A percentile compares a stretch with the other conserved stretches of the same genome.
These are phyloP conservation scores for Pyronema domesticum DNA, from an alignment of 495 filamentous ascomycete genomes.

Conservation along the genomic window DNA sequence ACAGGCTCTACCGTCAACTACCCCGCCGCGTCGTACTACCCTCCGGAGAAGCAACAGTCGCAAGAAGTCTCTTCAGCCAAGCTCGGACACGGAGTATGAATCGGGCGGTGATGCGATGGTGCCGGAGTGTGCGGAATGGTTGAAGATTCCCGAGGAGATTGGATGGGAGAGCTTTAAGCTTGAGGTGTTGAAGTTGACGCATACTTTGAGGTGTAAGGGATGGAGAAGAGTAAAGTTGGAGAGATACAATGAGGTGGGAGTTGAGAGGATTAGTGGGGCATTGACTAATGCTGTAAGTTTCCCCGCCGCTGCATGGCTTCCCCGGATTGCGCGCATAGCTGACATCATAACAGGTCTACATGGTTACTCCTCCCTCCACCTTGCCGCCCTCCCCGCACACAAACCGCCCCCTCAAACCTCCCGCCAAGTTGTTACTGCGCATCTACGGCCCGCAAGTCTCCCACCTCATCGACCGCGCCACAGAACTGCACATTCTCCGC, in stretches of 20 bases:
- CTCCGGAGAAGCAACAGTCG: background rate
- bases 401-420: background rate
- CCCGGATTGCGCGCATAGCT: background rate
- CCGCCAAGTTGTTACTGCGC: constrained; percentile 59
- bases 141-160: constrained; percentile 18
- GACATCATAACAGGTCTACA: constrained; percentile 35
- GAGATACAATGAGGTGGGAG: constrained; percentile 47
- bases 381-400: background rate
- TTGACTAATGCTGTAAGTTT: constrained; percentile 69
- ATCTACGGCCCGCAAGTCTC: constrained; percentile 94
- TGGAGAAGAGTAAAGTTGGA: constrained; percentile 78
- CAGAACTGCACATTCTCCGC: constrained; percentile 69
- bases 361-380: constrained; percentile 52
- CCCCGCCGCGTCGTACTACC: background rate
- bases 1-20: background rate
- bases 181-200: constrained; percentile 73
- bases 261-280: constrained; percentile 77
- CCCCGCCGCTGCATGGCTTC: background rate
- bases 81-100: constrained; percentile 18
- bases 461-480: constrained; percentile 85
- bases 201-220: constrained; percentile 74
- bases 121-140: constrained; percentile 17
- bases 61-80: background rate
- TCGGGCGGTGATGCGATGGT: constrained; percentile 20
- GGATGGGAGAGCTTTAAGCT: constrained; percentile 48